Base-by-base conservation (phyloP, 768 basidiomycete genomes). In the Terana coerulea region DNA sequence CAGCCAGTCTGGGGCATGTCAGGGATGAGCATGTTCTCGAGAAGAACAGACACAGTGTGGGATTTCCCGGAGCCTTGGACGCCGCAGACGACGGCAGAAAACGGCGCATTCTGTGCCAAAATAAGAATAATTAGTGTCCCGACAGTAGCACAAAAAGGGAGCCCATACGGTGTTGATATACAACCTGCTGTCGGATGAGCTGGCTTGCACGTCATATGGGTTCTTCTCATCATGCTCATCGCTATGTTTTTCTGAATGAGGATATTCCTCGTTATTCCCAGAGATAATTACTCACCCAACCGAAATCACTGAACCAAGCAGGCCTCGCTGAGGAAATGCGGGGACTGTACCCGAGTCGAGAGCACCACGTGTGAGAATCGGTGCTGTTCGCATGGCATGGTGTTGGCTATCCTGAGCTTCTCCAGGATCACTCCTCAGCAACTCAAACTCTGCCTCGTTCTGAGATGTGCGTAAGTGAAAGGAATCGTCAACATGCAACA, bases 41-140 rank as follows among this genome's bases (percentile, higher is more conserved):
- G 61, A 5, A 89, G 69, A 0, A 83, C 77, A 0, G 86, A 81
- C 1, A 86, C 78, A 0, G 84, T 86, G 46, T 89, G 86, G 0
- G 84, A 87, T 59, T 89, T 88, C 8, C 86, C 86, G 0, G 86
- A 83, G 0, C 87, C 85, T 69, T 88, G 87, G 0, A 87, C 86
- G 0, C 86, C 86, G 47, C 86, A 89, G 2, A 88, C 76, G n/a
- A 88, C 60, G 0, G 86, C 82, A 0, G 87, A 88, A 59, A 87
- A 84, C 0, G 86, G 87, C 0, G 86, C 74, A 60, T 87, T 88
- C 86, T 87, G 52, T 8, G 26, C 21, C 33, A 12, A n/a, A n/a
- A 39, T 24, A 11, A 35, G 43, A 54, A 17, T 1, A 5, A 12
- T 14, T 21, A 25, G 14, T n/a, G n/a, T n/a, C n/a, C n/a, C n/a